Base-by-base conservation (phyloP, 257 asterid species). In the Ligustrum vulgare region DNA sequence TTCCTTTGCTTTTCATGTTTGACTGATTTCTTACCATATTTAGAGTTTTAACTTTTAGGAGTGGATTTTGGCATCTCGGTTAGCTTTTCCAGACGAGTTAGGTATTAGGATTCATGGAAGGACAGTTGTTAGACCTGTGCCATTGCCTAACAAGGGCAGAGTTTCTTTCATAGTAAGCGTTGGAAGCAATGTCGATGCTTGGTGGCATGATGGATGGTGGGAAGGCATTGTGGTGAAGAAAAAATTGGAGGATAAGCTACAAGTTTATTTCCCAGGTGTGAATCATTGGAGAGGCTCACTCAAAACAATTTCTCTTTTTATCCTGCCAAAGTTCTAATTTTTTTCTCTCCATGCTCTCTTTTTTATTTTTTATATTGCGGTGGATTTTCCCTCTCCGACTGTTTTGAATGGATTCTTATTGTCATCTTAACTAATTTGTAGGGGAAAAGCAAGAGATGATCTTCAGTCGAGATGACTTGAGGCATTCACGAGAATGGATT, bases 171-270 rank as follows among this genome's bases (percentile, higher is more conserved):
- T n/a, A 3, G 36, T 82, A 33, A 82, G 81, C 74, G 77, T 85
- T 58, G 96, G 97, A 67, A 78, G 81, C 34, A 47, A 83, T 22
- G 97, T 91, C 18, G 98, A 91, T 81, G 96, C 88, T 75, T 93
- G 92, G 96, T 86, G 89, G 91, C 87, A 91, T 72, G 96, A 87
- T 77, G 98, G 96, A 28, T 93, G 98, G 97, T 93, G 98, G 98
- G 96, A 93, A 84, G 98, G 97, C 54, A 83, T 93, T 60, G 87
- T 93, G 22, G 85, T 89, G 72, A 81, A 78, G 82, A 90, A 81
- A 79, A 88, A 86, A 73, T 72, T 84, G n/a, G 78, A 80, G 6
- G 89, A 85, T 64, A 58, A 67, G 63, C 47, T 89, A 0, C 77
- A 11, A 33, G 87, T 93, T 62, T 84, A 91, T 80, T 88, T 93